These are phyloP conservation scores for Terana coerulea DNA, from an alignment of 768 basidiomycete species.

Conservation along the genomic window DNA sequence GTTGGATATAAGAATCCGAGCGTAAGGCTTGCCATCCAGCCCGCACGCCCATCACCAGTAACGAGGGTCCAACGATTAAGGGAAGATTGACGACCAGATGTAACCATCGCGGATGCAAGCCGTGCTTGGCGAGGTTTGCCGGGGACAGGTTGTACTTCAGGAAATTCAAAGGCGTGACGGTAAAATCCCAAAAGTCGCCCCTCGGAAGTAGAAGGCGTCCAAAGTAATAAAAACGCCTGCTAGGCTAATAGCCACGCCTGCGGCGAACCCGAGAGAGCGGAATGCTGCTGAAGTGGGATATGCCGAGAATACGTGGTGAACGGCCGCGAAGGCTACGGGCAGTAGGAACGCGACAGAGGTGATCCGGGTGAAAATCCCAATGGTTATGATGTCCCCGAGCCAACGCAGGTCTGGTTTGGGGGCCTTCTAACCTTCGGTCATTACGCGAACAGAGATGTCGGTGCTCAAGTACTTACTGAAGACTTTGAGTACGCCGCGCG, in stretches of 20 bases:
- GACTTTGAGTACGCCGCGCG: no score
- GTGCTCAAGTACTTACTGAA: no score
- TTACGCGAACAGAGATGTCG: no score
- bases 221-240: slow-evolving; percentile 19
- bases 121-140: slow-evolving; percentile 35
- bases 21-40: slow-evolving; percentile 18
- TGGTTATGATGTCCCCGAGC: slow-evolving; percentile 21
- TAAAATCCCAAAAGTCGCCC: slow-evolving; percentile 17
- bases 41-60: slow-evolving; percentile 3
- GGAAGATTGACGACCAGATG: slow-evolving; percentile 37
- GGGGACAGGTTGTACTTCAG: slow-evolving; percentile 34
- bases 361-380: slow-evolving; percentile 32
- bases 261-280: slow-evolving; percentile 19
- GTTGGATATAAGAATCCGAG: no score
- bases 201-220: slow-evolving; percentile 34
- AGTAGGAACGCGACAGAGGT: slow-evolving; percentile 33
- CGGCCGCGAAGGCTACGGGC: slow-evolving; percentile 23
- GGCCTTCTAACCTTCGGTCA: no score
- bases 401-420: background rate
- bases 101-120: slow-evolving; percentile 38
- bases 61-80: slow-evolving; percentile 32
- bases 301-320: background rate
- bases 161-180: slow-evolving; percentile 36
- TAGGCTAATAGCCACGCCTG: slow-evolving; percentile 19
- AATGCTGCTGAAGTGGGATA: no score